These are phyloP conservation scores for Blastobotrys malaysiensis DNA, from an alignment of 1,139 yeast genomes.

Conservation along the genomic window DNA sequence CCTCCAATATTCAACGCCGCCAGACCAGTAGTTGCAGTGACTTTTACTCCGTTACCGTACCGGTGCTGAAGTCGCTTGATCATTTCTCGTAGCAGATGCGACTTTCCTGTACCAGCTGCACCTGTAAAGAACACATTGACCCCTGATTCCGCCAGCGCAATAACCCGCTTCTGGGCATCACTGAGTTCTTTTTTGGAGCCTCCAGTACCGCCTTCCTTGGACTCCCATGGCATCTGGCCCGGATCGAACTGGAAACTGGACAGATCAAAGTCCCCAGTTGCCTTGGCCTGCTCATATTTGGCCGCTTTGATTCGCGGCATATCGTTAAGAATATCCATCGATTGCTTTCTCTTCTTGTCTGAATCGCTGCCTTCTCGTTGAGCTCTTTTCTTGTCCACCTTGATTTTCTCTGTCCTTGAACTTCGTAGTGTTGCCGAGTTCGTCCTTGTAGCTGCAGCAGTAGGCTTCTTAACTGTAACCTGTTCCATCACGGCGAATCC, in stretches of 20 bases:
- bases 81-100: conserved; percentile 60
- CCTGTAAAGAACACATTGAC: conserved; percentile 68
- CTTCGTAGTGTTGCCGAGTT: not conserved
- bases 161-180: conserved; percentile 16
- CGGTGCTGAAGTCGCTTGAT: conserved; percentile 31
- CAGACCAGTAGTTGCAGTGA: conserved; percentile 61
- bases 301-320: not conserved
- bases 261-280: not conserved
- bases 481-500: not conserved
- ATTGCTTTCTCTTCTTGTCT: not conserved
- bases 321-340: not conserved
- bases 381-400: not conserved
- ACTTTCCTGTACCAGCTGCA: conserved; percentile 95
- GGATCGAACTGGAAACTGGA: not conserved
- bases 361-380: not conserved
- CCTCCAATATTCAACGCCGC: conserved; percentile 91
- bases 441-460: not conserved
- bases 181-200: conserved; percentile 9
- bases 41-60: not conserved
- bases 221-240: not conserved
- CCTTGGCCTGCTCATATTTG: not conserved
- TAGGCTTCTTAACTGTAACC: not conserved
- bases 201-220: not conserved
- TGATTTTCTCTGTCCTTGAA: not conserved
- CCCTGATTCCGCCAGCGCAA: conserved; percentile 15